Base-by-base conservation (phyloP, 2,329 filamentous ascomycete species). In the Trichoderma hamatum region DNA sequence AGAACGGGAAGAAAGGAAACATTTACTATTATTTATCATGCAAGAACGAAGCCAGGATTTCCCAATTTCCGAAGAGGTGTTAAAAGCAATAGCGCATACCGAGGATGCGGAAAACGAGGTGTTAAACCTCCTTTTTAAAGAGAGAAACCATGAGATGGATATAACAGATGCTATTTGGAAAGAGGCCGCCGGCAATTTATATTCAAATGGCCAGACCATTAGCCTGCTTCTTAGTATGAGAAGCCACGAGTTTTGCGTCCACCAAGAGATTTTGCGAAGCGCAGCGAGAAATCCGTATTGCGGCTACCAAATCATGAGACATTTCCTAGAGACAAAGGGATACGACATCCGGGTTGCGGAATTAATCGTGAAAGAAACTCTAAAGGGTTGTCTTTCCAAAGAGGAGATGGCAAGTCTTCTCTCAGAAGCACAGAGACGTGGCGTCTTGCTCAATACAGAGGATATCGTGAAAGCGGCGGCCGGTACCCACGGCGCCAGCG, bases 371-470 rank as follows among this genome's bases (percentile, higher is more conserved):
- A 13, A 49, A 49, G 43, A 11, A 24, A 2, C 9, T 11, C 1
- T 21, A 13, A 24, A 9, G 21, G 6, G n/a, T 5, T 0, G 1
- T 24, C n/a, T 10, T 11, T 10, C 7, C 1, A 1, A 5, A n/a
- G 1, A 10, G 0, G 9, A 24, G n/a, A 4, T 49, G 4, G 3
- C 2, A 13, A 13, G 10, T 9, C 13, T 49, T 24, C n/a, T 49
- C 10, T 11, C 1, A 11, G n/a, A 21, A 9, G 43, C 43, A 4
- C 19, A 49, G 5, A 13, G n/a, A 49, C 39, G 32, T 16, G 59
- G 21, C 1, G 19, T n/a, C 26, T 4, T 6, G 3, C 30, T 61
- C 3, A 16, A 21, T 49, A 11, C 6, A 46, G n/a, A 11, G 9
- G n/a, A n/a, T 6, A 49, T 49, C 3, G 10, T 49, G n/a, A 11